phyloP scores from a whole-genome alignment of 2,329 filamentous ascomycete species.

The Cephalotrichum gorgonifer region DNA sequence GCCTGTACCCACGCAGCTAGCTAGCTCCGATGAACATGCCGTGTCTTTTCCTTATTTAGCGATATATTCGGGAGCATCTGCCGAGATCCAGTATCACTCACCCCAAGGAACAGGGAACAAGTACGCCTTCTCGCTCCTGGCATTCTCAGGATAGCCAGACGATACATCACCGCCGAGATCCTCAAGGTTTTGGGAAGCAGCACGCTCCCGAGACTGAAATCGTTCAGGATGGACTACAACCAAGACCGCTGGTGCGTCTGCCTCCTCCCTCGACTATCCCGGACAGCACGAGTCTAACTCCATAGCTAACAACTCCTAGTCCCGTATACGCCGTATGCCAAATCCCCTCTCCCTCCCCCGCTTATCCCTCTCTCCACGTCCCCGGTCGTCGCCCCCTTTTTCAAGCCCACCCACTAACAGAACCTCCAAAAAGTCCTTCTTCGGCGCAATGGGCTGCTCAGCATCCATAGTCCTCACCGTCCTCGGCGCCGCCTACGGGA shows the following conservation, averaged over 20 bases:
- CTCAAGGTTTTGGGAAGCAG: too few species aligned
- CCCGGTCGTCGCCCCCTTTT: background rate
- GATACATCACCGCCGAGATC: too few species aligned
- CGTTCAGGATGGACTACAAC: constrained; percentile 9
- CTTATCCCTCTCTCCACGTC: constrained; percentile 7
- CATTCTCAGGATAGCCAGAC: too few species aligned
- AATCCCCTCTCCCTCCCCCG: too few species aligned
- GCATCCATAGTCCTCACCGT: constrained; percentile 41
- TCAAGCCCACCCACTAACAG: background rate
- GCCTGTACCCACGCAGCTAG: too few species aligned
- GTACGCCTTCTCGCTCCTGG: too few species aligned
- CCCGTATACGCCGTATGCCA: constrained; percentile 35
- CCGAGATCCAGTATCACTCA: too few species aligned
- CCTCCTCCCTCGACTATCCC: background rate
- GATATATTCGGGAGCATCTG: too few species aligned
- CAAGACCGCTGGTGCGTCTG: constrained; percentile 25
- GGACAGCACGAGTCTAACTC: background rate
- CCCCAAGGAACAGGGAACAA: too few species aligned
- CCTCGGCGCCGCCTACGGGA: constrained; percentile 34
- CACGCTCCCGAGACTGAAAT: too few species aligned
- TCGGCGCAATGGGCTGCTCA: constrained; percentile 29
- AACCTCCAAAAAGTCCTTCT: constrained; percentile 23
- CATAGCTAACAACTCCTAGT: constrained; percentile 13
- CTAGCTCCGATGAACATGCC: too few species aligned
- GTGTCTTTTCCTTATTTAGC: too few species aligned